Base-by-base conservation (phyloP, 345 rosid species). In the Hibiscus tridactylites region DNA sequence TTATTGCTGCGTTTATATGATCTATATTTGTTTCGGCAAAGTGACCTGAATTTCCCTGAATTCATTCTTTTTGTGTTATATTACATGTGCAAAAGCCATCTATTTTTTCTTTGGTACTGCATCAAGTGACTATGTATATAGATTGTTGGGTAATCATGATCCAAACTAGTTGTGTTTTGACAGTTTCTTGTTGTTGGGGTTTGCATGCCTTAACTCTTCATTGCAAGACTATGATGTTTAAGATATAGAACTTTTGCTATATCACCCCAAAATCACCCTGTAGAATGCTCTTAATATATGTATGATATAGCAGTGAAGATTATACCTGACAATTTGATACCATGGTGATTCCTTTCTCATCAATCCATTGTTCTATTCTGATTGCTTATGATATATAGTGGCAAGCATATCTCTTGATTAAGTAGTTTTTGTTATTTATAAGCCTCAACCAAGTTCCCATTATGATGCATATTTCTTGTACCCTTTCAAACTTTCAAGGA, bases 381-480 rank as follows among this genome's bases (percentile, higher is more conserved):
- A 46, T 65, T 65, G 56, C 70, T 46, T 65, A 24, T 37, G 24
- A 65, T 65, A 33, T 65, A 19, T 2, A 12, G 69, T 64, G 70
- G 35, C 56, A 46, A 21, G 56, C 7, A 24, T 24, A 26, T 26
- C 12, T 66, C 35, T 21, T 47, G 56, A 3, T 66, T 66, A 66
- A 46, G 56, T 47, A 11, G 35, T 17, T 65, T 63, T 46, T 21
- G 35, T 44, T 26, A 26, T 44, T 42, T 21, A 5, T 47, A 66
- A 66, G 57, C 33, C 1, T 47, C 39, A 26, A 42, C 33, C 53
- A 65, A 65, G 53, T 47, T 66, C 47, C 57, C 39, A 15, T 46
- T 47, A 8, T 66, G 57, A 66, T 66, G 16, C 57, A 3, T 66
- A 66, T 13, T 26, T 47, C 57, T 15, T 26, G 37, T 47, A 28